Evolutionary conservation across 352 stramenopile genomes (phyloP).

Genomic region (Phytopythium boreale): DNA sequence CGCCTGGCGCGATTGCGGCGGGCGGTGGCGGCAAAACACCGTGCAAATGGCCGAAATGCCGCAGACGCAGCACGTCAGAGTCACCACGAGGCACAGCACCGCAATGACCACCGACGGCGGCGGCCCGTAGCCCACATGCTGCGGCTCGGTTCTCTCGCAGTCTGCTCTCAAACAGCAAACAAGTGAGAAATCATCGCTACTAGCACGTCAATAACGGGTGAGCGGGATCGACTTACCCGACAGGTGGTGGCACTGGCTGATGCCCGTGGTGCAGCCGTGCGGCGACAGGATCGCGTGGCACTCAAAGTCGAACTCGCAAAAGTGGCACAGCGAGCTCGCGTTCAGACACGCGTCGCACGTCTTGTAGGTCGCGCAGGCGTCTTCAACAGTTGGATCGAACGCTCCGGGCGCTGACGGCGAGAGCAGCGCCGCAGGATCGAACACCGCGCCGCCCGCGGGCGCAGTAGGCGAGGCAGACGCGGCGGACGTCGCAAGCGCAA

Average conservation of each 20-base stretch:
- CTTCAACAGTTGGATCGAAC: conserved; percentile 16
- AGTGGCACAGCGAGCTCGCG: conserved; percentile 75
- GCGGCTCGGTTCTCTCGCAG: conserved; percentile 65
- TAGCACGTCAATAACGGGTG: neutral
- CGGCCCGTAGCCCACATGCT: conserved; percentile 80
- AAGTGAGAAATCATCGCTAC: conserved; percentile 3
- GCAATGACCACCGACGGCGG: conserved; percentile 80
- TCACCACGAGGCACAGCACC: conserved; percentile 79
- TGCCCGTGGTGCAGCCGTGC: conserved; percentile 59
- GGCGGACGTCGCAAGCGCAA: neutral
- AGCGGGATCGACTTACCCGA: conserved; percentile 31
- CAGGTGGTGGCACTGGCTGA: conserved; percentile 80
- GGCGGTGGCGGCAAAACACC: conserved; percentile 47
- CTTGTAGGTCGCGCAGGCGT: conserved; percentile 51
- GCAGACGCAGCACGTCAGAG: conserved; percentile 79
- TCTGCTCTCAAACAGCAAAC: conserved; percentile 27
- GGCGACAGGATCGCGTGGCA: conserved; percentile 77
- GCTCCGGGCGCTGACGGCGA: conserved; percentile 1
- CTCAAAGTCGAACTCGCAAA: conserved; percentile 81
- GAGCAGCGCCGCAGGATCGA: conserved; percentile 1
- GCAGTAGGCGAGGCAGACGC: neutral
- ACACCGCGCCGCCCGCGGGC: neutral
- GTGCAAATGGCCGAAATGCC: conserved; percentile 76
- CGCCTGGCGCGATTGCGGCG: conserved; percentile 16
- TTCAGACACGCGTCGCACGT: conserved; percentile 78